Evolutionary conservation across 225 moss, liverwort and hornwort species (phyloP).

Genomic region (Bryoerythrophyllum caledonicum): DNA sequence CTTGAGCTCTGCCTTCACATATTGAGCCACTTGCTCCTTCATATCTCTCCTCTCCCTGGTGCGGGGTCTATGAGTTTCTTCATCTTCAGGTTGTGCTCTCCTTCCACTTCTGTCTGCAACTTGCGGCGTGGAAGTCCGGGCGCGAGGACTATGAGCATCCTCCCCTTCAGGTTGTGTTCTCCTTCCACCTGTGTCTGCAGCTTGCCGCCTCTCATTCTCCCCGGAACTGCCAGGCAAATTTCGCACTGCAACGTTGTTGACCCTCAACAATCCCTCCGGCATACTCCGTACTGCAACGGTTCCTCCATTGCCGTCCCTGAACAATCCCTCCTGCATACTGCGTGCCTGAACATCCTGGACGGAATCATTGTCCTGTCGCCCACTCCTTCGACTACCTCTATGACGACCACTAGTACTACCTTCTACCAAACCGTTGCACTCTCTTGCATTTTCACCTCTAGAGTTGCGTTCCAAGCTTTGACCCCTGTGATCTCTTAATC

Average conservation of each 20-base stretch:
- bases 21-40: constrained; percentile 67
- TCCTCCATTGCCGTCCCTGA: constrained; percentile 36
- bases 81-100: constrained; percentile 31
- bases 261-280: constrained; percentile 41
- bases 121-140: constrained; percentile 21
- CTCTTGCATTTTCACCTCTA: constrained; percentile 34
- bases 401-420: constrained; percentile 37
- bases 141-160: constrained; percentile 28
- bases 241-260: constrained; percentile 20
- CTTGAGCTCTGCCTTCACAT: constrained; percentile 72
- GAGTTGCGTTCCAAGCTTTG: constrained; percentile 21
- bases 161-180: constrained; percentile 29
- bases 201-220: constrained; percentile 38
- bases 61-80: constrained; percentile 30
- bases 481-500: constrained; percentile 36
- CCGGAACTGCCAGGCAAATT: constrained; percentile 33
- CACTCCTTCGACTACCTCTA: constrained; percentile 45
- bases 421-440: constrained; percentile 36
- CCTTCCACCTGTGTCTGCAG: constrained; percentile 23
- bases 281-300: constrained; percentile 18
- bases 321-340: constrained; percentile 35
- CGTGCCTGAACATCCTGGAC: constrained; percentile 37
- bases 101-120: constrained; percentile 1
- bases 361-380: constrained; percentile 32
- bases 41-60: constrained; percentile 56